These are phyloP conservation scores for Flaveria ramosissima DNA, from an alignment of 129 eudicot genomes.

Conservation along the genomic window DNA sequence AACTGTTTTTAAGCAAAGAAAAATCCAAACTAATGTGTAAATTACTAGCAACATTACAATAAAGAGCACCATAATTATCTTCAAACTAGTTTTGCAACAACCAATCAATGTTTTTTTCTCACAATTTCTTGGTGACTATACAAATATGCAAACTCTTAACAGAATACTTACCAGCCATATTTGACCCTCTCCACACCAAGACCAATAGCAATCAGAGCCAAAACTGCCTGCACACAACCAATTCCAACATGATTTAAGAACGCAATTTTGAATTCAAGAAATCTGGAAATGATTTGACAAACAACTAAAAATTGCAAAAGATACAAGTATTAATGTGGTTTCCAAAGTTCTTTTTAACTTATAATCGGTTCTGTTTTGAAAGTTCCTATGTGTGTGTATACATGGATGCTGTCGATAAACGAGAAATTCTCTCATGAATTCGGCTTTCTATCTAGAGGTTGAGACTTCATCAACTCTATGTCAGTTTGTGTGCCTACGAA, in stretches of 20 bases:
- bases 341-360: too few relatives aligned
- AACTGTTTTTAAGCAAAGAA: neutral
- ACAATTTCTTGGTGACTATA: constrained; percentile 28
- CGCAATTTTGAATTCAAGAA: neutral
- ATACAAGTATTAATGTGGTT: too few relatives aligned
- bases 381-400: too few relatives aligned
- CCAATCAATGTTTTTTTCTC: constrained; percentile 24
- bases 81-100: constrained; percentile 30
- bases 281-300: neutral
- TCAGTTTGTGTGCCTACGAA: neutral
- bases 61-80: constrained; percentile 12
- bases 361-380: too few relatives aligned
- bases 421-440: too few relatives aligned
- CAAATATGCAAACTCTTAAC: constrained; percentile 23
- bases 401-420: neutral
- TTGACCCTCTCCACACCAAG: constrained; percentile 63
- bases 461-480: neutral
- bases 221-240: constrained; percentile 59
- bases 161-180: constrained; percentile 52
- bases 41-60: neutral
- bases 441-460: too few relatives aligned
- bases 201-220: constrained; percentile 67
- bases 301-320: neutral
- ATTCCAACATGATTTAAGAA: constrained; percentile 10
- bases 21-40: neutral